These are phyloP conservation scores for Irpex rosettiformis DNA, from an alignment of 1,284 basidiomycete genomes.

Conservation along the genomic window DNA sequence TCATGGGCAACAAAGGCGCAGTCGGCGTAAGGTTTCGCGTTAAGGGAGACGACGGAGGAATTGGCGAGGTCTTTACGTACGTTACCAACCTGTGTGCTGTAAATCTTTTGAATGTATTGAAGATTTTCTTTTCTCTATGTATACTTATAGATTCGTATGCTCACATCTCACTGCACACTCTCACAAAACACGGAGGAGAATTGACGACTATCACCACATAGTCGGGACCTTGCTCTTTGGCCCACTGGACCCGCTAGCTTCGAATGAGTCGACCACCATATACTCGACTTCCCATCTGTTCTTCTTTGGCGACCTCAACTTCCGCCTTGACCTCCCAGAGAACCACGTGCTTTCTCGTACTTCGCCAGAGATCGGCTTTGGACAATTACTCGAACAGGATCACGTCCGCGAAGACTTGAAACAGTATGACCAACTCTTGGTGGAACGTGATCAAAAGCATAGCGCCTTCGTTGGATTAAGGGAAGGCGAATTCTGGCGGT, in stretches of 20 bases:
- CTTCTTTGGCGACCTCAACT: constrained; percentile 89
- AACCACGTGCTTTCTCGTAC: constrained; percentile 34
- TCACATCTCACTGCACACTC: constrained; percentile 90
- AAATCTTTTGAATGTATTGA: neutral
- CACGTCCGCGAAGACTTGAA: constrained; percentile 58
- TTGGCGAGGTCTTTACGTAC: constrained; percentile 81
- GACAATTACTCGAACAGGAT: constrained; percentile 46
- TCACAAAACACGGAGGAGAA: constrained; percentile 64
- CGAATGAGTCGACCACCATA: constrained; percentile 52
- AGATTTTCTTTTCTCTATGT: constrained; percentile 5
- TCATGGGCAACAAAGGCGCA: constrained; percentile 95
- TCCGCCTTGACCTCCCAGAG: constrained; percentile 63
- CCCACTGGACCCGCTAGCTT: constrained; percentile 38
- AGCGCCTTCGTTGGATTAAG: constrained; percentile 68
- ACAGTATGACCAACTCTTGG: constrained; percentile 74
- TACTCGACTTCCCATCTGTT: constrained; percentile 84
- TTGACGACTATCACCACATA: constrained; percentile 82
- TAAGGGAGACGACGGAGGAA: constrained; percentile 44
- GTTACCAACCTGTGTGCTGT: constrained; percentile 28
- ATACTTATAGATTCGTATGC: constrained; percentile 74
- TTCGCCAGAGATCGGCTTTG: constrained; percentile 32
- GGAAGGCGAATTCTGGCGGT: constrained; percentile 83
- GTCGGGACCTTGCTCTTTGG: constrained; percentile 81
- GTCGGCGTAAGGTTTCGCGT: constrained; percentile 87
- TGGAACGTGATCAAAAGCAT: constrained; percentile 57